phyloP scores from a whole-genome alignment of 176 grass and related monocot species.

The Tillandsia fasciculata region DNA sequence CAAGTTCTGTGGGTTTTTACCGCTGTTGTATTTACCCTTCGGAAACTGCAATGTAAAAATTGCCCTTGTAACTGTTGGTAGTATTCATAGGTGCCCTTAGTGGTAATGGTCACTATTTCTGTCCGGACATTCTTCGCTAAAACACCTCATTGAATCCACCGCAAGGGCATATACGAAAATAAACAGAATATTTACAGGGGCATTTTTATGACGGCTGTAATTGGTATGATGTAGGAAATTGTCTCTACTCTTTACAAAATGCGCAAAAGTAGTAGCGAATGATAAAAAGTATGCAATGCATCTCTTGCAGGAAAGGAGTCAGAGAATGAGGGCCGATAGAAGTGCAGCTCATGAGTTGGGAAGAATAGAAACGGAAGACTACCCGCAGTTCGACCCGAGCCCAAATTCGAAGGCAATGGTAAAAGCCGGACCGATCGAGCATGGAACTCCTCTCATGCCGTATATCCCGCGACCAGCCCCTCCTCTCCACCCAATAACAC shows the following conservation, averaged over 20 bases:
- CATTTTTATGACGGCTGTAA: too few species aligned
- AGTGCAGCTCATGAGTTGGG: neutral
- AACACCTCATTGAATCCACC: too few species aligned
- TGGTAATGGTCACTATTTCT: too few species aligned
- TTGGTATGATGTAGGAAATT: too few species aligned
- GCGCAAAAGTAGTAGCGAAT: neutral
- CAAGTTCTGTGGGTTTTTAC: too few species aligned
- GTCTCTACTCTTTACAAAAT: neutral
- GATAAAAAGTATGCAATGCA: neutral
- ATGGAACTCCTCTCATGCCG: constrained; percentile 15
- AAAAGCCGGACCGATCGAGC: constrained; percentile 9
- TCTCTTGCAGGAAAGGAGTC: neutral
- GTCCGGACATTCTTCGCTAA: too few species aligned
- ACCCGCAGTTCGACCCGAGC: neutral
- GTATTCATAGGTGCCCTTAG: too few species aligned
- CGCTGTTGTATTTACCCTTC: too few species aligned
- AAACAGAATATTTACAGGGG: too few species aligned
- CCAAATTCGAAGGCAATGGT: constrained; percentile 8
- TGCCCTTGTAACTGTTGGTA: too few species aligned
- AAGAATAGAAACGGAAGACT: neutral
- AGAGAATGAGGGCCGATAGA: neutral
- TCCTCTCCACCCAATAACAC: neutral
- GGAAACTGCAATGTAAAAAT: too few species aligned
- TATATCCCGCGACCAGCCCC: neutral
- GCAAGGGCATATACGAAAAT: too few species aligned